Percentiles rank a stretch among this genome's conserved stretches.
These are phyloP conservation scores for Myriosclerotinia scirpicola DNA, from an alignment of 2,329 filamentous ascomycete species.

Conservation along the genomic window DNA sequence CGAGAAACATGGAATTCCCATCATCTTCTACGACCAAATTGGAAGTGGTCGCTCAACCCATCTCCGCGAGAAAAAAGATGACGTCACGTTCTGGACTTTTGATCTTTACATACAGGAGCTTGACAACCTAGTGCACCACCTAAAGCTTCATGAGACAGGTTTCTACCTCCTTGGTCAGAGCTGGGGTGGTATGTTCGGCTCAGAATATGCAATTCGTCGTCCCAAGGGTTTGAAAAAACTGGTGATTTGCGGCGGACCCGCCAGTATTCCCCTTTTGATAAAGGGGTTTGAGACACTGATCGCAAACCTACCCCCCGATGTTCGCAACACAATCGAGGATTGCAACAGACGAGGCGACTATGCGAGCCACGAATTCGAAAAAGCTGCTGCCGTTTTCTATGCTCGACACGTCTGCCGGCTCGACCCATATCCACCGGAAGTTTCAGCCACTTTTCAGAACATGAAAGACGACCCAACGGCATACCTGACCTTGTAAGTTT, in stretches of 20 bases:
- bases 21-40: slow-evolving; percentile 56
- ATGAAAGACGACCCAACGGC: slow-evolving; percentile 35
- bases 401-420: slow-evolving; percentile 29
- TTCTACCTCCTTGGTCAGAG: slow-evolving; percentile 51
- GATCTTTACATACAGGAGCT: slow-evolving; percentile 52
- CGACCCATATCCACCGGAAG: slow-evolving; percentile 28
- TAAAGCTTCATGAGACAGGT: slow-evolving; percentile 42
- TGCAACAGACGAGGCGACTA: slow-evolving; percentile 29
- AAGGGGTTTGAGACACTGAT: slow-evolving; percentile 32
- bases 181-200: slow-evolving; percentile 55
- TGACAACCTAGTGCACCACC: slow-evolving; percentile 47
- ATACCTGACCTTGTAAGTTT: slow-evolving; percentile 35
- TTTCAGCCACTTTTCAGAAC: slow-evolving; percentile 21
- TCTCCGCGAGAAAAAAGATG: slow-evolving; percentile 47
- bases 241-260: slow-evolving; percentile 41
- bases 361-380: slow-evolving; percentile 29
- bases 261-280: slow-evolving; percentile 36
- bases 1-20: slow-evolving; percentile 43
- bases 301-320: slow-evolving; percentile 31
- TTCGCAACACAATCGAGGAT: slow-evolving; percentile 28
- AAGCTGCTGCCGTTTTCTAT: slow-evolving; percentile 30
- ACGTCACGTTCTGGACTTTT: slow-evolving; percentile 49
- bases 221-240: slow-evolving; percentile 44
- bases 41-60: slow-evolving; percentile 52
- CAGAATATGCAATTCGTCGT: slow-evolving; percentile 44